Base-by-base conservation (phyloP, 192 early-diverging fungal genomes). In the Martensiomyces pterosporus region DNA sequence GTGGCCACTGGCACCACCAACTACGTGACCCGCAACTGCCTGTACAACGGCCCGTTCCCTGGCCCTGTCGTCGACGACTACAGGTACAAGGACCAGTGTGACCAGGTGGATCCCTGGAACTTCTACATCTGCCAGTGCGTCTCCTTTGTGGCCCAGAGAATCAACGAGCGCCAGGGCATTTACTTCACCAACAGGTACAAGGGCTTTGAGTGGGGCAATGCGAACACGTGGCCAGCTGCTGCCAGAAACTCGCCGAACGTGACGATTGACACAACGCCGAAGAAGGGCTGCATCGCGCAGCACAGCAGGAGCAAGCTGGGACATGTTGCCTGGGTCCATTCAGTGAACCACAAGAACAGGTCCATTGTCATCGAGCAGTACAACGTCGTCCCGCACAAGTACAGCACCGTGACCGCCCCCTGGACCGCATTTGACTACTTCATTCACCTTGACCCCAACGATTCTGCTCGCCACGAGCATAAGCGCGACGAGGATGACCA, bases 391-490 rank as follows among this genome's bases (percentile, higher is more conserved):
- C 47, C 47, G 10, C 36, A 55, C 47, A 35, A 39, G 42, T 64
- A 64, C 38, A 64, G 60, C 47, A 50, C 23, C 13, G 60, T 55
- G 15, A 49, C 48, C 0, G 61, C 56, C 22, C 19, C 61, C 9
- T 64, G 61, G 61, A 48, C 55, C 23, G 47, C 41, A 1, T 64
- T 64, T 41, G 61, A 64, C 48, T 64, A 42, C 21, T 64, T 43
- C 29, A 57, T 64, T 10, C 62, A 64, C 25, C n/a, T 64, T 23
- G 54, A 54, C 35, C 9, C 14, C 35, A 43, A 48, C 9, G 36
- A 48, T 9, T 48, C 18, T 35, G 7, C 19, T 22, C n/a, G n/a
- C n/a, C n/a, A n/a, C n/a, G n/a, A n/a, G n/a, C n/a, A n/a, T n/a
- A n/a, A n/a, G n/a, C n/a, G n/a, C n/a, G n/a, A n/a, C n/a, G n/a